Evolutionary conservation across 2,329 filamentous ascomycete species (phyloP).

Genomic region (Fusarium mundagurra): DNA sequence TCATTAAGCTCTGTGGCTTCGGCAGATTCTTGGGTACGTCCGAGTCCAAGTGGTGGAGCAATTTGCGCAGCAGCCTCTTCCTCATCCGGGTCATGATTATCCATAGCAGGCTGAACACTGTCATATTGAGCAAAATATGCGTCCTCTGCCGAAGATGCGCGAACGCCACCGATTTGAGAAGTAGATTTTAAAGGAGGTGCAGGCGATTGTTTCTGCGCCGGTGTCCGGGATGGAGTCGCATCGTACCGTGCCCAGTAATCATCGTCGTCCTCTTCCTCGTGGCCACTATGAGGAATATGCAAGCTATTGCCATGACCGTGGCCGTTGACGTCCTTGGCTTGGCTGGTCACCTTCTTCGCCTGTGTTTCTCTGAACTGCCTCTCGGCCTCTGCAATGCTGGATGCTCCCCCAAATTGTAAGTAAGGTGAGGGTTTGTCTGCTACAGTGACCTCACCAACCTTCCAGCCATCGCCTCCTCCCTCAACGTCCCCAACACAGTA

Average conservation of each 20-base stretch:
- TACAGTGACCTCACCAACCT: slow-evolving; percentile 74
- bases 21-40: slow-evolving; percentile 23
- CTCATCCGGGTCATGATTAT: slow-evolving; percentile 84
- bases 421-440: slow-evolving; percentile 68
- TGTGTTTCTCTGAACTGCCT: slow-evolving; percentile 57
- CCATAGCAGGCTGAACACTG: slow-evolving; percentile 81
- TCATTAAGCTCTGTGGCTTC: slow-evolving; percentile 40
- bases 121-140: slow-evolving; percentile 83
- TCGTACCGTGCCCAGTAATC: slow-evolving; percentile 86
- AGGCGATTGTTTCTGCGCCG: slow-evolving; percentile 69
- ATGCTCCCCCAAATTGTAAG: slow-evolving; percentile 59
- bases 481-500: slow-evolving; percentile 75
- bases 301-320: slow-evolving; percentile 16
- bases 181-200: slow-evolving; percentile 58
- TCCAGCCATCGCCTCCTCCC: slow-evolving; percentile 73
- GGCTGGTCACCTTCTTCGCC: slow-evolving; percentile 33
- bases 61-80: slow-evolving; percentile 52
- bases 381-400: slow-evolving; percentile 69
- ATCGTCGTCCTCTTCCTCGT: slow-evolving; percentile 74
- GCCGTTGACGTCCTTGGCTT: slow-evolving; percentile 22
- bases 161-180: slow-evolving; percentile 34
- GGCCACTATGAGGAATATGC: slow-evolving; percentile 19
- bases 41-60: slow-evolving; percentile 48
- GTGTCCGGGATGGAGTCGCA: slow-evolving; percentile 72
- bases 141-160: slow-evolving; percentile 63